Evolutionary conservation across 441 rosid genomes (phyloP).

Genomic region (Erysimum pusillum): DNA sequence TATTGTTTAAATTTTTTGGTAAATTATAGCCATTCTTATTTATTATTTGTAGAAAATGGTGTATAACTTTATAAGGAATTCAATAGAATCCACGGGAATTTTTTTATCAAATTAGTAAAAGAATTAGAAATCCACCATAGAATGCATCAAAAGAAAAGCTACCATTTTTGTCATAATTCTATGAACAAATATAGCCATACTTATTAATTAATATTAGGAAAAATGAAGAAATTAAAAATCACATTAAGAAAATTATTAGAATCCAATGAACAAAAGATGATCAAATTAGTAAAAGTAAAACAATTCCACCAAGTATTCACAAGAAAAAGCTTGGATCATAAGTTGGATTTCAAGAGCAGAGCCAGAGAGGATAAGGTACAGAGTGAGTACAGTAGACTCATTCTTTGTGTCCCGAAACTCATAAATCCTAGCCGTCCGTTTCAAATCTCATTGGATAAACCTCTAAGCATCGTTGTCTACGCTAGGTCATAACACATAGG

Average conservation of each 20-base stretch:
- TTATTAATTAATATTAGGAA: not conserved
- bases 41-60: not conserved
- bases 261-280: not conserved
- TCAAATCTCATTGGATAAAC: not conserved
- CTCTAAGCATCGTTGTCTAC: not conserved
- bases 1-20: not conserved
- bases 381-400: slow-evolving; percentile 3
- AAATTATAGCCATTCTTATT: not conserved
- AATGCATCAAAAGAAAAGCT: not conserved
- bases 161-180: slow-evolving; percentile 5
- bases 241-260: slow-evolving; percentile 13
- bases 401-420: not conserved
- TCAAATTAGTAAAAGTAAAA: not conserved
- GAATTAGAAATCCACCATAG: not conserved
- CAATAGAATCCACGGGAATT: not conserved
- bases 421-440: slow-evolving; percentile 13
- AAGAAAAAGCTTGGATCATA: slow-evolving; percentile 29
- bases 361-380: not conserved
- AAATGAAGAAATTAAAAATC: slow-evolving; percentile 10
- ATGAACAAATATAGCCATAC: slow-evolving; percentile 23
- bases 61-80: not conserved
- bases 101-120: slow-evolving; percentile 3
- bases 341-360: not conserved
- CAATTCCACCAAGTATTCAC: slow-evolving; percentile 29
- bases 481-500: not conserved